Base-by-base conservation (phyloP, 345 rosid species). In the Combretum micranthum region DNA sequence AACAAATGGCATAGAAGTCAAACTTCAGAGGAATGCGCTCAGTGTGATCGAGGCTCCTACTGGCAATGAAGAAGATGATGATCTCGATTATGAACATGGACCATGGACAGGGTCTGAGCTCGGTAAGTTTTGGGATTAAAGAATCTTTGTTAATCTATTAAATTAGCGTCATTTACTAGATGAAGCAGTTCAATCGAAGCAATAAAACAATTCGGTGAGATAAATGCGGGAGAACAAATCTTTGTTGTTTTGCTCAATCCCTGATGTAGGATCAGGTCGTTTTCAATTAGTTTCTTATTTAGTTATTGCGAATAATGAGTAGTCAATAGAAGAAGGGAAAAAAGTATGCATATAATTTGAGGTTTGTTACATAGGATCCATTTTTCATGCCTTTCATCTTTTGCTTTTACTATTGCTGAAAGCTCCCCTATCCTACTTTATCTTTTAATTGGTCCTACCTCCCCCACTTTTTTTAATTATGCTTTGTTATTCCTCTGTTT, bases 41-140 rank as follows among this genome's bases (percentile, higher is more conserved):
- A 93, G 99, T 60, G 99, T 93, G 71, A 78, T 93, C 54, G 99
- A 89, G 86, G 83, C 89, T 66, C 97, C 99, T 47, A 89, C 96
- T 4, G 99, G 98, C n/a, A 83, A 88, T 32, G 97, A 88, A 73
- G 94, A 76, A 47, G 93, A 84, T 45, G 85, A 77, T 16, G 95
- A 88, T 53, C 68, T 86, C 51, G 95, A 86, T 67, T 77, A 78
- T 3, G 94, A 83, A 47, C 84, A 83, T 20, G 63, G 64, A 15
- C 87, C 72, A n/a, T 92, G 91, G 91, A 87, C 80, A 63, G 87
- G 77, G 32, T 87, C 89, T 4, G 96, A 86, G 59, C 72, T 83
- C 87, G 80, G 97, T 93, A 72, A 80, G 96, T 65, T 58, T 61
- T 9, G 5, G 9, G 9, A 5, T 7, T 11, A 32, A 9, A 32